These are phyloP conservation scores for Scheffersomyces cryptocercus DNA, from an alignment of 1,139 yeast species.

Conservation along the genomic window DNA sequence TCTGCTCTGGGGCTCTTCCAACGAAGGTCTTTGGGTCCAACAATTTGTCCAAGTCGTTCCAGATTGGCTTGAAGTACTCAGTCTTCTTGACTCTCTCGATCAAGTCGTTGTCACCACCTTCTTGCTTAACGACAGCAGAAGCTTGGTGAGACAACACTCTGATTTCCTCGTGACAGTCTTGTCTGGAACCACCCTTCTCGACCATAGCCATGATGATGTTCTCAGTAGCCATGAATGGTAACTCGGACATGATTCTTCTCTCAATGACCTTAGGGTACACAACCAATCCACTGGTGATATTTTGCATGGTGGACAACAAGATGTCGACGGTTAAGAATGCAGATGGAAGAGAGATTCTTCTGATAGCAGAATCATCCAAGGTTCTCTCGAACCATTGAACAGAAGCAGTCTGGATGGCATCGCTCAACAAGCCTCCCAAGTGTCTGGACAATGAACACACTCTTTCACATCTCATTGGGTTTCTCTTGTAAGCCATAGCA, in stretches of 20 bases:
- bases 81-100: slow-evolving; percentile 84
- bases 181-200: slow-evolving; percentile 96
- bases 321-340: slow-evolving; percentile 97
- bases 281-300: slow-evolving; percentile 92
- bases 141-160: slow-evolving; percentile 98
- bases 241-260: slow-evolving; percentile 90
- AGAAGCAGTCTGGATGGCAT: slow-evolving; percentile 94
- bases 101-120: slow-evolving; percentile 98
- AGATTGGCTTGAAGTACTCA: slow-evolving; percentile 85
- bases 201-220: slow-evolving; percentile 99
- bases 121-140: slow-evolving; percentile 93
- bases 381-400: slow-evolving; percentile 99
- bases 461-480: slow-evolving; percentile 99
- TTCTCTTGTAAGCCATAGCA: slow-evolving; percentile 99
- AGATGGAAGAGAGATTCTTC: slow-evolving; percentile 95
- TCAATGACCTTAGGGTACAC: slow-evolving; percentile 98
- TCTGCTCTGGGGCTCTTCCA: slow-evolving; percentile 98
- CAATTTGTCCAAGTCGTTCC: slow-evolving; percentile 75
- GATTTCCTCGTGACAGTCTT: slow-evolving; percentile 96
- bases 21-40: slow-evolving; percentile 93
- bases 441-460: slow-evolving; percentile 97
- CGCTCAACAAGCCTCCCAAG: slow-evolving; percentile 85
- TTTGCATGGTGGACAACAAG: slow-evolving; percentile 81
- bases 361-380: slow-evolving; percentile 95
- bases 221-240: slow-evolving; percentile 99